Base-by-base conservation (phyloP, 495 filamentous ascomycete species). In the Endocarpon pusillum region DNA sequence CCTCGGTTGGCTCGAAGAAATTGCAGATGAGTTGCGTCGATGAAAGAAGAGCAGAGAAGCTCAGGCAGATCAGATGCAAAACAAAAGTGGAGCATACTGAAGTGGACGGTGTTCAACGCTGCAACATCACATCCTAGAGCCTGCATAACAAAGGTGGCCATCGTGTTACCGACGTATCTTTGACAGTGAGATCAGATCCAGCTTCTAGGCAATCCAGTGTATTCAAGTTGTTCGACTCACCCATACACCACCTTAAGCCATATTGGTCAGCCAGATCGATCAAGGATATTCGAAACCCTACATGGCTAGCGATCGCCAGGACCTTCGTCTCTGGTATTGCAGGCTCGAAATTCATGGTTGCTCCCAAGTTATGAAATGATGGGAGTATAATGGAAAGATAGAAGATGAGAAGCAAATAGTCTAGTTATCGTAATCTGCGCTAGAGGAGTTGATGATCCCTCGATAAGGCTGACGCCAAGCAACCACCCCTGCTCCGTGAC, bases 101-200 rank as follows among this genome's bases (percentile, higher is more conserved):
- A 96, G 42, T 97, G 76, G 12, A 97, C 89, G 3, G 89, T 96
- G 49, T 97, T 92, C 42, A 97, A 61, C 6, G 82, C 78, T 7
- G 85, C 75, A 2, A 93, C 86, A 44, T 97, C 89, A 49, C 85
- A 92, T 25, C 89, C 89, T 38, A 96, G 61, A 1, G 78, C 71
- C 53, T 96, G 87, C 68, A 97, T 75, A 48, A 81, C 81, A 41
- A 92, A 87, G 1, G 78, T 77, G 24, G 84, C 84, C 64, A 96
- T 94, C 45, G 81, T 84, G 48, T 97, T 97, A 22, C 89, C 89
- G 48, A 97, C 89, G 71, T 93, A 81, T 44, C 89, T 97, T 46
- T 27, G 41, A 12, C 34, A 12, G 27, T 31, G 22, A 39, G 3
- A 23, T 30, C 14, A 21, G 30, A 21, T 24, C 21, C 21, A 22